These are phyloP conservation scores for Calonectria pseudoturangicola DNA, from an alignment of 2,329 filamentous ascomycete species.

Conservation along the genomic window DNA sequence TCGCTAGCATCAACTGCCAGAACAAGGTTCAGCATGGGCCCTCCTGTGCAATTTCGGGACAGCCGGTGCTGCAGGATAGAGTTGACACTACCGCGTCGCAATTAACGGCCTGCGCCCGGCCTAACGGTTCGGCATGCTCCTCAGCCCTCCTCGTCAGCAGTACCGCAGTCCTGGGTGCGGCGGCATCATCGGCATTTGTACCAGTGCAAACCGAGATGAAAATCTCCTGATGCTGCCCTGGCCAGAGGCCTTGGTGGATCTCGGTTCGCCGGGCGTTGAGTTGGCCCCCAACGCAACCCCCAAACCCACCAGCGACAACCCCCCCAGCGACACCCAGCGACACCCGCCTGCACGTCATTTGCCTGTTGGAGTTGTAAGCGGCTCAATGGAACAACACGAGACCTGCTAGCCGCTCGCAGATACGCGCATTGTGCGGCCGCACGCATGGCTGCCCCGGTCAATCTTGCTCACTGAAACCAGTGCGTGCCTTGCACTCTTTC, in stretches of 20 bases:
- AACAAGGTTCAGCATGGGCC: conserved; percentile 20
- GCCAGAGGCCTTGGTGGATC: background rate
- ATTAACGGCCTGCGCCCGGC: conserved; percentile 18
- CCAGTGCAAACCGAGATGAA: conserved; percentile 15
- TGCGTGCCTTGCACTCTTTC: background rate
- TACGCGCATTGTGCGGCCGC: conserved; percentile 19
- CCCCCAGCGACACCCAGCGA: too few relatives aligned
- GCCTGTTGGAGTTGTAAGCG: background rate
- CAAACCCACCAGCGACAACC: too few relatives aligned
- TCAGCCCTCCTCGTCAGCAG: conserved; percentile 10
- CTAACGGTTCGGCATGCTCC: background rate
- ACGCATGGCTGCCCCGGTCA: background rate
- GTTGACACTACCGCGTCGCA: conserved; percentile 19
- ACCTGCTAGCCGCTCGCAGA: background rate
- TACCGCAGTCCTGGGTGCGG: conserved; percentile 2
- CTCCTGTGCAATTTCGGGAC: conserved; percentile 31
- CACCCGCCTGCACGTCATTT: conserved; percentile 6
- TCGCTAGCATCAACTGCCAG: background rate
- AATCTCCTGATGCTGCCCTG: conserved; percentile 15
- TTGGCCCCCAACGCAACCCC: background rate
- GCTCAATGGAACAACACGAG: background rate
- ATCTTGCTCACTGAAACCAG: background rate
- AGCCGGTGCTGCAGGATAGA: conserved; percentile 25
- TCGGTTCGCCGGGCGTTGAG: conserved; percentile 14
- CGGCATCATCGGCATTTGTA: conserved; percentile 11